These are phyloP conservation scores for Macadamia integrifolia DNA, from an alignment of 164 flowering plant genomes.

Conservation along the genomic window DNA sequence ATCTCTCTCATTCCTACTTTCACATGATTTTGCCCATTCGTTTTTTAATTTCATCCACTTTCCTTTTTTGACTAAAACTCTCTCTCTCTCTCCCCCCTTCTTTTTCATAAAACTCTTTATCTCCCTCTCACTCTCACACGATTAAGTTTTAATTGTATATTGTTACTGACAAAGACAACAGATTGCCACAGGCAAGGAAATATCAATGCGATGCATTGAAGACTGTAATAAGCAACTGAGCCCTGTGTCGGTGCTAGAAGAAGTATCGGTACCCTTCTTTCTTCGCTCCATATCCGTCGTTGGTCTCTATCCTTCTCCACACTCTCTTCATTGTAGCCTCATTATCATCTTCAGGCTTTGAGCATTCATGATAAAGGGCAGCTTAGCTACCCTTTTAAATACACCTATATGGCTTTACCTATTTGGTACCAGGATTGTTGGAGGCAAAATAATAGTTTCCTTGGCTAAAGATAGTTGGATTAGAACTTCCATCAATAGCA, in stretches of 20 bases:
- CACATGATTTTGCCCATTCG: too few species aligned
- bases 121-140: too few species aligned
- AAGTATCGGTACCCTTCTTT: conserved; percentile 12
- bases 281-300: conserved; percentile 16
- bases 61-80: too few species aligned
- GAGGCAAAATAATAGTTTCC: conserved; percentile 51
- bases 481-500: conserved; percentile 60
- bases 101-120: too few species aligned
- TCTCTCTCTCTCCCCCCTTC: too few species aligned
- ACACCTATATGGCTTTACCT: background rate
- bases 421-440: background rate
- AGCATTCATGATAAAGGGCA: too few species aligned
- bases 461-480: conserved; percentile 60
- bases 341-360: too few species aligned
- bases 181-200: conserved; percentile 23
- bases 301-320: conserved; percentile 2
- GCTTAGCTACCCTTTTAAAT: too few species aligned
- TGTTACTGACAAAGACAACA: conserved; percentile 6
- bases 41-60: too few species aligned
- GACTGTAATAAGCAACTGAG: conserved; percentile 34
- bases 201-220: conserved; percentile 20
- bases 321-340: background rate
- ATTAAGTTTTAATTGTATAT: background rate
- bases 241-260: conserved; percentile 54
- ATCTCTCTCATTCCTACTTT: too few species aligned